Evolutionary conservation across 768 basidiomycete species (phyloP).

Genomic region (Tephrocybe rancida): DNA sequence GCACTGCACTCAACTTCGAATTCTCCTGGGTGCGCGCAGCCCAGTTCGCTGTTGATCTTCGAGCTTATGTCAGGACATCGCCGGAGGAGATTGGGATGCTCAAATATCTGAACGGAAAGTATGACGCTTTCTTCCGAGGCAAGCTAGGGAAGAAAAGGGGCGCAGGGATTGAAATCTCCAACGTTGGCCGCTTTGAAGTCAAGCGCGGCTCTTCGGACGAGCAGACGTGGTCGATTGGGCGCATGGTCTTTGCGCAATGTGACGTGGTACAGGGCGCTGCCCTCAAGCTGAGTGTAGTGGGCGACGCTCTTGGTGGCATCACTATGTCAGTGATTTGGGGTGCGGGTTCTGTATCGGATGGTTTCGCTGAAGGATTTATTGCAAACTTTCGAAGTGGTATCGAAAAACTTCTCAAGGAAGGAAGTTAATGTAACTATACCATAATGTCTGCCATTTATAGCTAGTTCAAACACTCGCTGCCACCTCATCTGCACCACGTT

Average conservation of each 20-base stretch:
- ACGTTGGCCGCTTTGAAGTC: constrained; percentile 31
- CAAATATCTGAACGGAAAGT: constrained; percentile 32
- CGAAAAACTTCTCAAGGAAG: constrained; percentile 5
- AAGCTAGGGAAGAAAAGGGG: constrained; percentile 34
- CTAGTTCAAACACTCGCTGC: no score
- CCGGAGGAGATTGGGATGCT: constrained; percentile 33
- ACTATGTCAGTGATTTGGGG: constrained; percentile 29
- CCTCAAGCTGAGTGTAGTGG: constrained; percentile 29
- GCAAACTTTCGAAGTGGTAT: constrained; percentile 17
- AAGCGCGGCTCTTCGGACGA: not conserved
- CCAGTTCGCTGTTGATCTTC: constrained; percentile 27
- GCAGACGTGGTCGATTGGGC: constrained; percentile 20
- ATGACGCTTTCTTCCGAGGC: constrained; percentile 26
- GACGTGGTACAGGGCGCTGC: constrained; percentile 28
- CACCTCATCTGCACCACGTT: no score
- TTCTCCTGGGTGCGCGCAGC: constrained; percentile 36
- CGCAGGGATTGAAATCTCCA: constrained; percentile 37
- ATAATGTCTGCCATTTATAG: no score
- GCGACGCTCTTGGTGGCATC: constrained; percentile 25
- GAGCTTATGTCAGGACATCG: constrained; percentile 17
- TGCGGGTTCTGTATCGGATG: constrained; percentile 21
- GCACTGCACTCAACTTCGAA: constrained; percentile 20
- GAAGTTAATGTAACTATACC: not conserved
- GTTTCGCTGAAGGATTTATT: constrained; percentile 25
- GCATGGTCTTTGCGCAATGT: constrained; percentile 31